Percentiles rank a stretch among this genome's conserved stretches.
phyloP scores from a whole-genome alignment of 495 filamentous ascomycete species.

The Aspergillus nidulans region DNA sequence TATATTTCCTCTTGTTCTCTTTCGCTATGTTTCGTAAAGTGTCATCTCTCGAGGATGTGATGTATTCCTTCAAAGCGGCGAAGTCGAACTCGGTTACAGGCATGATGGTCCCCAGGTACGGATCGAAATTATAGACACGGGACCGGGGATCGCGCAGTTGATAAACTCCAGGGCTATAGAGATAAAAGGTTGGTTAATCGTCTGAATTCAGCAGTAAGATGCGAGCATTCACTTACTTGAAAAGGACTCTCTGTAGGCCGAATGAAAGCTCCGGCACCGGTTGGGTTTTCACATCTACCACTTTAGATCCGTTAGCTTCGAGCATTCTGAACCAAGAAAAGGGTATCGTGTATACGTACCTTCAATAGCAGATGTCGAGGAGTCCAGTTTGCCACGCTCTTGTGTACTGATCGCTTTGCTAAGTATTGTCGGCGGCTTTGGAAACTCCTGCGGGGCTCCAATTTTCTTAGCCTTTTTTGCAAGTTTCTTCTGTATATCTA shows the following conservation, averaged over 20 bases:
- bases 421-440: slow-evolving; percentile 3
- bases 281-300: slow-evolving; percentile 45
- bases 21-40: slow-evolving; percentile 62
- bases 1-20: slow-evolving; percentile 70
- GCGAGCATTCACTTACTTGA: slow-evolving; percentile 57
- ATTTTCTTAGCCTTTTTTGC: neutral
- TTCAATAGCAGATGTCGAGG: slow-evolving; percentile 9
- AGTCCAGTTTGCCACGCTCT: slow-evolving; percentile 16
- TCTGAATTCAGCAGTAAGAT: slow-evolving; percentile 9
- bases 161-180: slow-evolving; percentile 72
- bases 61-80: slow-evolving; percentile 71
- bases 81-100: slow-evolving; percentile 90
- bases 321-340: neutral
- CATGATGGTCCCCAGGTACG: slow-evolving; percentile 88
- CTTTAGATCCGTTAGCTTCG: slow-evolving; percentile 17
- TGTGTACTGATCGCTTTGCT: slow-evolving; percentile 4
- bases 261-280: slow-evolving; percentile 69
- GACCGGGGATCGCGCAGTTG: slow-evolving; percentile 85
- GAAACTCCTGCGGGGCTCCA: neutral
- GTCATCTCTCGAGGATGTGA: slow-evolving; percentile 82
- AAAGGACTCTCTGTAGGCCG: slow-evolving; percentile 83
- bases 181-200: neutral
- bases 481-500: neutral
- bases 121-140: slow-evolving; percentile 90
- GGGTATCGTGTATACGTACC: slow-evolving; percentile 15